Evolutionary conservation across 805 yeast genomes (phyloP), one percentile per base, ranked within the genome.

Genomic region (Candida verbasci): DNA sequence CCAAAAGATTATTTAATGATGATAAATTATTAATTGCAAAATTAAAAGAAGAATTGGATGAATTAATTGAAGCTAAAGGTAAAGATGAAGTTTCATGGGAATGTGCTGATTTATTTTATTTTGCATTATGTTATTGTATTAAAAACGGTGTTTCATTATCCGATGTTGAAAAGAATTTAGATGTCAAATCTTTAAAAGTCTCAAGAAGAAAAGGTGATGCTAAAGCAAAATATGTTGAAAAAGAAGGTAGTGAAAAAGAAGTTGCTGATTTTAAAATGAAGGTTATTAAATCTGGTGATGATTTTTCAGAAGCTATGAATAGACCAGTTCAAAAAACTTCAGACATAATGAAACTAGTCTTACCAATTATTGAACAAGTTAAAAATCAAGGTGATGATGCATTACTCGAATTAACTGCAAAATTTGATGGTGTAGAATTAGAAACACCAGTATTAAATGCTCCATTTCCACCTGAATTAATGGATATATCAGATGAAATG

Each of bases 161-260:
- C 7, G 97, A 89, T 50, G 80, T 93, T 30, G 96, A 89, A 64
- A 73, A 70, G 47, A 87, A 91, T 60, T 71, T 93, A 53, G 89
- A 86, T 53, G 60, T 80, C 55, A 93, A 93, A 69, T 74, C 86
- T 31, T 64, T 81, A 52, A 91, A 91, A 62, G 87, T 93, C 41
- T 80, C 95, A 2, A 78, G 98, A 63, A 77, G 98, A 57, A 83
- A 80, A 62, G 98, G 98, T 36, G 96, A 93, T 64, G 97, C 98
- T 30, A 91, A 91, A 62, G 80, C 86, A 17, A 79, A 81, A 55
- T 93, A 83, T 60, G 43, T 78, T 34, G 31, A 37, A 28, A 46
- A 40, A 7, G 39, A 41, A 35, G 5, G 4, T 17, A 69, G 53
- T 22, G 55, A 60, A n/a, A 46, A 40, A 7, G 39, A 41, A 35